These are phyloP conservation scores for Saitozyma podzolica DNA, from an alignment of 768 basidiomycete genomes.

Conservation along the genomic window DNA sequence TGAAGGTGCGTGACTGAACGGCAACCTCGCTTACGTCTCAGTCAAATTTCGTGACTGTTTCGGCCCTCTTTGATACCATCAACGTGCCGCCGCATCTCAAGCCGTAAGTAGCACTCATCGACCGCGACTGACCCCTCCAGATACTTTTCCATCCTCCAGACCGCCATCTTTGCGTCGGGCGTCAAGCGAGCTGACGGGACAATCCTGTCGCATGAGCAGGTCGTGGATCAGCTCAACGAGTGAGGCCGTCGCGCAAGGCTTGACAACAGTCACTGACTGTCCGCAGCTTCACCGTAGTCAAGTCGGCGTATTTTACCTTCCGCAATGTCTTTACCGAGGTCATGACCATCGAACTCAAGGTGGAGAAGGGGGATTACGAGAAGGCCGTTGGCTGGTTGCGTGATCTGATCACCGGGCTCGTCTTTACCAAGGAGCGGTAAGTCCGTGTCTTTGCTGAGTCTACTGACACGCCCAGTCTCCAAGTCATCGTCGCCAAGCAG, in stretches of 20 bases:
- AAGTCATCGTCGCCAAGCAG: constrained; percentile 80
- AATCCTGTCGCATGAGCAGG: constrained; percentile 77
- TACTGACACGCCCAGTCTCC: constrained; percentile 61
- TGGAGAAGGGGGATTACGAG: constrained; percentile 76
- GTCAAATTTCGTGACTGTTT: constrained; percentile 89
- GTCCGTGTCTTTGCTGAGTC: background rate
- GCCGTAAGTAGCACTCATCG: constrained; percentile 60
- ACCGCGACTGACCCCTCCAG: constrained; percentile 53
- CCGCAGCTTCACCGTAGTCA: constrained; percentile 67
- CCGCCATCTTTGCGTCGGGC: constrained; percentile 85
- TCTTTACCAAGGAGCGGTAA: constrained; percentile 47
- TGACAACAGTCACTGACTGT: background rate
- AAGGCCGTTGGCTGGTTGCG: constrained; percentile 72
- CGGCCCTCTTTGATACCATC: constrained; percentile 74
- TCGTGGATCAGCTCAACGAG: constrained; percentile 83
- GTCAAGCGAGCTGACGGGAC: constrained; percentile 70
- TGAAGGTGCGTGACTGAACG: constrained; percentile 61
- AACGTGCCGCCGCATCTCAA: constrained; percentile 71
- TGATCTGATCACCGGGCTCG: constrained; percentile 39
- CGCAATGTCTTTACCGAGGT: constrained; percentile 68
- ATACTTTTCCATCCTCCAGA: constrained; percentile 73
- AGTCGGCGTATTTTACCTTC: constrained; percentile 70
- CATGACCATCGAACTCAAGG: constrained; percentile 75
- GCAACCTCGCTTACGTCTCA: constrained; percentile 49
- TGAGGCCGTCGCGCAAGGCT: constrained; percentile 52